These are phyloP conservation scores for Blastocrithidia nonstop DNA, from an alignment of 208 protist genomes.

Conservation along the genomic window DNA sequence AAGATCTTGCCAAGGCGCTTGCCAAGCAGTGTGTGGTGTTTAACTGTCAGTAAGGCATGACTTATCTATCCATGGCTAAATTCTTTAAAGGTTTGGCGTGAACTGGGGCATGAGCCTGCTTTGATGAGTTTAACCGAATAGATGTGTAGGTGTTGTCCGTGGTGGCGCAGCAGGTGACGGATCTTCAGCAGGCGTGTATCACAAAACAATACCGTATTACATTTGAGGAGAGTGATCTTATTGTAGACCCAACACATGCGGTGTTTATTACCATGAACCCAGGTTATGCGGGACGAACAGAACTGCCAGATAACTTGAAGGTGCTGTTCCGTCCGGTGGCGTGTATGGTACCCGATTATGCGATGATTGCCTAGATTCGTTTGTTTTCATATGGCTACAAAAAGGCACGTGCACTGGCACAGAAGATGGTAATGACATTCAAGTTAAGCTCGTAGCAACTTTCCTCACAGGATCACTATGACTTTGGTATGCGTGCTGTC, in stretches of 20 bases:
- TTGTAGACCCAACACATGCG: constrained; percentile 90
- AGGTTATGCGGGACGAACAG: constrained; percentile 96
- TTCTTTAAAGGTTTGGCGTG: constrained; percentile 96
- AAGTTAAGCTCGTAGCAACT: constrained; percentile 97
- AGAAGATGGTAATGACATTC: constrained; percentile 98
- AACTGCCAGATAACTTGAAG: constrained; percentile 98
- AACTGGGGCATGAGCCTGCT: constrained; percentile 95
- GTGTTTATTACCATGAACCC: constrained; percentile 99
- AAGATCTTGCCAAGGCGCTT: constrained; percentile 95
- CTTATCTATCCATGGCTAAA: constrained; percentile 92
- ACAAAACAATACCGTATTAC: constrained; percentile 87
- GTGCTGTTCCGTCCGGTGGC: constrained; percentile 96
- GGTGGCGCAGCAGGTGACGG: constrained; percentile 92
- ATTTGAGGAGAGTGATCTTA: constrained; percentile 89
- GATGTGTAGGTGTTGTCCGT: constrained; percentile 96
- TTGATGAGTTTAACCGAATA: no score
- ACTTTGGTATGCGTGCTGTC: no score
- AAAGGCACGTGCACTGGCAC: constrained; percentile 84
- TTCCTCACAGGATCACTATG: constrained; percentile 95
- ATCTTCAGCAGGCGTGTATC: constrained; percentile 88
- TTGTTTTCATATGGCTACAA: constrained; percentile 97
- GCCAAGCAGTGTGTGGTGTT: constrained; percentile 97
- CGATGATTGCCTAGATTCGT: constrained; percentile 96
- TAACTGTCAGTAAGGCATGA: constrained; percentile 96
- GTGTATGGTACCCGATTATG: constrained; percentile 99